Evolutionary conservation across 1,139 yeast genomes (phyloP), one percentile per base, ranked within the genome.

Genomic region (Yamadazyma blattariae): DNA sequence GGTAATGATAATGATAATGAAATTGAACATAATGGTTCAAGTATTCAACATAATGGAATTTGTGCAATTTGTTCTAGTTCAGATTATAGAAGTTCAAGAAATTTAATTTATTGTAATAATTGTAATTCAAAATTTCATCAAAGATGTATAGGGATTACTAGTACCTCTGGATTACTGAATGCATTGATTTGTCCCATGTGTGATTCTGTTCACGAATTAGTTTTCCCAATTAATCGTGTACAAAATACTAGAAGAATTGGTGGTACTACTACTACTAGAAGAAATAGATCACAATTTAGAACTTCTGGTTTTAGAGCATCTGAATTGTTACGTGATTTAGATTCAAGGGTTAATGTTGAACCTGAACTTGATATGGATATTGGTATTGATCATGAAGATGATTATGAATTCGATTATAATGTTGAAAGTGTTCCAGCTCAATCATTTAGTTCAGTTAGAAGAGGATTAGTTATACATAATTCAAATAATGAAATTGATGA

Each of bases 101-200:
- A 44, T 21, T 45, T 61, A 53, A 44, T 62, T 8, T 32, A 41
- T n/a, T 70, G 76, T 45, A 47, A 47, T 11, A 47, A 48, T 17
- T 70, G 75, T 43, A 58, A 59, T 7, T 56, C 64, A 14, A 43
- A 47, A 12, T 69, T 66, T 45, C 76, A 70, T 44, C 45, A 48
- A 18, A 42, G 45, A 15, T 70, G 76, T 41, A 48, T 70, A 26
- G 70, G 69, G 4, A 34, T 56, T 3, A 29, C 27, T 14, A 39
- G 37, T 15, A 28, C 25, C 2, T 48, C 43, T 16, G 50, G 47
- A 12, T 5, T 11, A 3, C 47, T 38, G 12, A 30, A 44, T 15
- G 37, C 30, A 14, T 70, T 75, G 76, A 59, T 52, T 41, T 70
- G 76, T 47, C 74, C 74, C 14, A 59, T 69, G 30, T 70, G 76